These are phyloP conservation scores for Oryza punctata DNA, from an alignment of 176 grass and related monocot species.

Conservation along the genomic window DNA sequence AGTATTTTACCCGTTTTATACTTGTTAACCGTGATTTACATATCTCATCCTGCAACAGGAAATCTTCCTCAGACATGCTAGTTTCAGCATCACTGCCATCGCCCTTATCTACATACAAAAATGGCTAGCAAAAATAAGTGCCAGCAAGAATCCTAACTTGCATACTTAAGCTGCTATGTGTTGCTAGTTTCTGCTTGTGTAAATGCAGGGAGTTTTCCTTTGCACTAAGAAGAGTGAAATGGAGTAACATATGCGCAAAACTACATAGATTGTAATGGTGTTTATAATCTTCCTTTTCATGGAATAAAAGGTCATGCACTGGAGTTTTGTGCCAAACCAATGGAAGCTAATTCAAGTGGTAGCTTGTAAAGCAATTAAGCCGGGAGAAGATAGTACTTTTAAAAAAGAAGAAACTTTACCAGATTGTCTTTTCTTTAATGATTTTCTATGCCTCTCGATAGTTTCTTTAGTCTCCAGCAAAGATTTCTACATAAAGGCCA, in stretches of 20 bases:
- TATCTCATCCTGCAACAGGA: slow-evolving; percentile 94
- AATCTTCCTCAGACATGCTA: slow-evolving; percentile 87
- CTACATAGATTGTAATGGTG: background rate
- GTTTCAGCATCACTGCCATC: slow-evolving; percentile 90
- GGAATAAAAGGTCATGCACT: slow-evolving; percentile 1
- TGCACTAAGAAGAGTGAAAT: slow-evolving; percentile 25
- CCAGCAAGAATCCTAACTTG: slow-evolving; percentile 6
- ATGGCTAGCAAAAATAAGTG: background rate
- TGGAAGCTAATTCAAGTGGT: slow-evolving; percentile 1
- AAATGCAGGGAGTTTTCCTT: slow-evolving; percentile 27
- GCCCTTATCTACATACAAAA: slow-evolving; percentile 66
- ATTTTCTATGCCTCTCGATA: slow-evolving; percentile 95
- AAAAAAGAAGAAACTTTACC: slow-evolving; percentile 52
- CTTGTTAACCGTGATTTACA: slow-evolving; percentile 94
- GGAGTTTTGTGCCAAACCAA: background rate
- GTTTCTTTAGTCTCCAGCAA: slow-evolving; percentile 90
- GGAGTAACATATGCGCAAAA: slow-evolving; percentile 8
- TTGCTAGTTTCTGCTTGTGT: slow-evolving; percentile 1
- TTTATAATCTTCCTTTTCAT: slow-evolving; percentile 22
- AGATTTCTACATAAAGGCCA: slow-evolving; percentile 74
- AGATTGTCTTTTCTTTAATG: slow-evolving; percentile 86
- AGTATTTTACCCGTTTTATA: slow-evolving; percentile 74
- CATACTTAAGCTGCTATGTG: background rate
- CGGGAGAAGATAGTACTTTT: background rate
- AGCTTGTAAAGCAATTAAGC: slow-evolving; percentile 24